Evolutionary conservation across 192 early-diverging fungal genomes (phyloP), one percentile per base, ranked within the genome.

Genomic region (Coemansia reversa): DNA sequence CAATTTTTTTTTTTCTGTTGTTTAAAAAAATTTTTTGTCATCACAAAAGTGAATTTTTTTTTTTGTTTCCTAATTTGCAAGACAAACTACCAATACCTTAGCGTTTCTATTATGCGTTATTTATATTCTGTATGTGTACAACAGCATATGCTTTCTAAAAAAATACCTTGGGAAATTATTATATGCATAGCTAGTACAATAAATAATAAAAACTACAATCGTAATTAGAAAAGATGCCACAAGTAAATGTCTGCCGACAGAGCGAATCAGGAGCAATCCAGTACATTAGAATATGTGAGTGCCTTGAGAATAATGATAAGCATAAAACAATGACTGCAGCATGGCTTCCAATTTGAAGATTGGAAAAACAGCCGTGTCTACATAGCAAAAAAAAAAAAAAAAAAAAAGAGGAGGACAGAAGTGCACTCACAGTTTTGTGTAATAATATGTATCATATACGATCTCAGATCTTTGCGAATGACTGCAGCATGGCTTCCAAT

Each of bases 1-100:
- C 60, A 30, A 30, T n/a, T 52, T 51, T 22, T 20, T 23, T 51
- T n/a, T 12, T 47, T 29, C 45, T 58, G n/a, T n/a, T n/a, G n/a
- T n/a, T n/a, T n/a, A n/a, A n/a, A n/a, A n/a, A n/a, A n/a, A n/a
- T 58, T 54, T 2, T 54, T 54, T 58, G 56, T 39, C 32, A 16
- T 18, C 58, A 33, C 24, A 29, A 18, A 7, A 33, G 50, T 53
- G 29, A 27, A 18, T 22, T 49, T 50, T 27, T 53, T 53, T 52
- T 53, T 54, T 27, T 50, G 48, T 25, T 19, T 23, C 27, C 48
- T 27, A 16, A 61, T 33, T 3, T 25, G 33, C 3, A 12, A 45
- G 39, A 45, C 39, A 16, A 16, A 45, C 39, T 45, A 14, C 12
- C 14, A 45, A 45, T 16, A 45, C 39, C 9, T 45, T 45, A 45